Evolutionary conservation across 2,329 filamentous ascomycete genomes (phyloP), one percentile per base, ranked within the genome.

Genomic region (Trichoderma oligosporum): DNA sequence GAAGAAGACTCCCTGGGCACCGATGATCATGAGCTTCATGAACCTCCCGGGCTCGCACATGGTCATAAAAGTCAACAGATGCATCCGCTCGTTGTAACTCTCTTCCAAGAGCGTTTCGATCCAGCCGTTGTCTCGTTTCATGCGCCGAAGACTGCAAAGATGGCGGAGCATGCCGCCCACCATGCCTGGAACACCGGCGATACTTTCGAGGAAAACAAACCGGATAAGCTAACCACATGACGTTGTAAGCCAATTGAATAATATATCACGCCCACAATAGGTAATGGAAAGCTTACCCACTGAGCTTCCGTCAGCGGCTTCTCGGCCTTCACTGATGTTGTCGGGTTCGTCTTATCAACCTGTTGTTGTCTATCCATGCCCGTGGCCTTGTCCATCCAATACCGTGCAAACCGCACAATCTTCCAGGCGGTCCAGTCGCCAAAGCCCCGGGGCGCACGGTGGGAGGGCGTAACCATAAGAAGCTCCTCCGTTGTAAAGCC

Each of bases 171-270:
- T 97, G 20, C 91, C 94, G 0, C 88, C 94, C 0, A 97, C 93
- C 91, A 97, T 97, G 7, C 94, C 94, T 0, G 94, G 94, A 0
- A 97, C 94, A 31, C 91, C 94, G 11, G 94, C 94, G 36, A 99
- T 90, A 47, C 87, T 92, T 72, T 99, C 94, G 31, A 99, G 81
- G 72, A 99, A 99, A 64, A 99, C 82, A 68, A 96, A 93, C 6
- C 93, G 83, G 47, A 89, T 83, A 65, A 97, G 79, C 78, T 78
- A 18, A 51, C 22, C 14, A 18, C 20, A 29, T 2, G n/a, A 4
- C 25, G 12, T 44, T 33, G 5, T 7, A 22, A 8, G 33, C 55
- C 27, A 18, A 44, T 5, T 20, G 24, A 12, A 29, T 57, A 46
- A 68, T 51, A n/a, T 24, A n/a, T 11, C 11, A 24, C 25, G 12